These are phyloP conservation scores for Cryomyces antarcticus DNA, from an alignment of 495 filamentous ascomycete genomes.

Conservation along the genomic window DNA sequence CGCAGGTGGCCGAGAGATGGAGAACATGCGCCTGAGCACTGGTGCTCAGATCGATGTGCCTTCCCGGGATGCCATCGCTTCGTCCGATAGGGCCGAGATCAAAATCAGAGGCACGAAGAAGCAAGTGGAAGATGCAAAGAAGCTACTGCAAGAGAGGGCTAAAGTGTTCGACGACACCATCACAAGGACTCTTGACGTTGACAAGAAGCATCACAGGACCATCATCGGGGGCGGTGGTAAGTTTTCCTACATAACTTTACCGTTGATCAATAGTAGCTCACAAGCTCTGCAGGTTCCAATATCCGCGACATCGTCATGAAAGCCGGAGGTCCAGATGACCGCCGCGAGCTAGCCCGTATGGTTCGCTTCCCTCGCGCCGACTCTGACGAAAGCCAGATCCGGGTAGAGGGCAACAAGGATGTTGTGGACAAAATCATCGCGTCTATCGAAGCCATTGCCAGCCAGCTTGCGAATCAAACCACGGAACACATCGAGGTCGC, in stretches of 20 bases:
- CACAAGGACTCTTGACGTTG: slow-evolving; percentile 62
- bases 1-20: slow-evolving; percentile 72
- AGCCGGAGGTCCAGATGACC: slow-evolving; percentile 75
- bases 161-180: slow-evolving; percentile 72
- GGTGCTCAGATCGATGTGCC: slow-evolving; percentile 84
- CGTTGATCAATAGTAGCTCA: slow-evolving; percentile 5
- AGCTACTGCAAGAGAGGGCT: slow-evolving; percentile 63
- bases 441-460: slow-evolving; percentile 57
- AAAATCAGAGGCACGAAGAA: slow-evolving; percentile 75
- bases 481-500: slow-evolving; percentile 60
- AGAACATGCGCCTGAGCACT: slow-evolving; percentile 62
- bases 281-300: slow-evolving; percentile 47
- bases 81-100: slow-evolving; percentile 53
- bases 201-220: slow-evolving; percentile 75
- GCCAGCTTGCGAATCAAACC: slow-evolving; percentile 58
- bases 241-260: slow-evolving; percentile 12
- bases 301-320: slow-evolving; percentile 71
- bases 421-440: slow-evolving; percentile 79
- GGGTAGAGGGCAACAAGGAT: slow-evolving; percentile 58
- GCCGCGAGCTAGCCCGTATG: slow-evolving; percentile 56
- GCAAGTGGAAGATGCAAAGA: slow-evolving; percentile 77
- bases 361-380: slow-evolving; percentile 78
- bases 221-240: slow-evolving; percentile 79
- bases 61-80: slow-evolving; percentile 38
- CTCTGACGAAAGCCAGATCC: slow-evolving; percentile 63